Conservation (phyloP, 768 basidiomycete genomes). For the Phanerodontia chrysosporium region DNA sequence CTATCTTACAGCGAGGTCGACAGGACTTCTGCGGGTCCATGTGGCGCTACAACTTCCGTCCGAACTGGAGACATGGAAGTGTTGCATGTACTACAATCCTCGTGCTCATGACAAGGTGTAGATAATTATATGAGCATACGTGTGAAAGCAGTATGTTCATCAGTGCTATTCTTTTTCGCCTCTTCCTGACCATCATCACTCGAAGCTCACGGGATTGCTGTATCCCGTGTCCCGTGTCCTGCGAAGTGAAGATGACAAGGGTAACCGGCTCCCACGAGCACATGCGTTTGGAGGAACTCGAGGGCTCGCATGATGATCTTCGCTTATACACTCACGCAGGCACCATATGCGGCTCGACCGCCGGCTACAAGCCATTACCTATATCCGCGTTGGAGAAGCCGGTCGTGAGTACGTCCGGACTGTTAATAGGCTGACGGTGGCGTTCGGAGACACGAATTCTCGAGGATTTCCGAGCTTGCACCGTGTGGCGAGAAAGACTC, state of each 20-base stretch:
- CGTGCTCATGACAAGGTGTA: background rate
- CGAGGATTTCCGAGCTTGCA: no score
- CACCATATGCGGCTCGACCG: background rate
- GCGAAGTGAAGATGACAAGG: background rate
- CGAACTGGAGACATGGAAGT: no score
- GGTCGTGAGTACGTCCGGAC: background rate
- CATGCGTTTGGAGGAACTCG: background rate
- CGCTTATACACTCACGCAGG: background rate
- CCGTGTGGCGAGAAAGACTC: background rate
- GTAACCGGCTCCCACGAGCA: background rate
- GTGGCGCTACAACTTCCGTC: background rate
- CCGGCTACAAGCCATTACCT: background rate
- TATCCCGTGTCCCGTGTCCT: background rate
- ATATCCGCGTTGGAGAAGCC: background rate
- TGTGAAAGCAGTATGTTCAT: background rate
- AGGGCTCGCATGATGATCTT: background rate
- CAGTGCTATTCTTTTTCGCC: background rate
- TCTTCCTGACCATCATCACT: background rate
- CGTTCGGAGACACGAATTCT: no score
- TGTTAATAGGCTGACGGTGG: background rate
- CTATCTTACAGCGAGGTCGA: no score
- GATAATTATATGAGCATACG: background rate
- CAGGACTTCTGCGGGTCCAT: background rate
- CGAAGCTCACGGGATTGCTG: background rate
- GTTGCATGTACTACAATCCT: no score